These are phyloP conservation scores for Acanthamoeba divionensis DNA, from an alignment of 208 protist genomes.

Conservation along the genomic window DNA sequence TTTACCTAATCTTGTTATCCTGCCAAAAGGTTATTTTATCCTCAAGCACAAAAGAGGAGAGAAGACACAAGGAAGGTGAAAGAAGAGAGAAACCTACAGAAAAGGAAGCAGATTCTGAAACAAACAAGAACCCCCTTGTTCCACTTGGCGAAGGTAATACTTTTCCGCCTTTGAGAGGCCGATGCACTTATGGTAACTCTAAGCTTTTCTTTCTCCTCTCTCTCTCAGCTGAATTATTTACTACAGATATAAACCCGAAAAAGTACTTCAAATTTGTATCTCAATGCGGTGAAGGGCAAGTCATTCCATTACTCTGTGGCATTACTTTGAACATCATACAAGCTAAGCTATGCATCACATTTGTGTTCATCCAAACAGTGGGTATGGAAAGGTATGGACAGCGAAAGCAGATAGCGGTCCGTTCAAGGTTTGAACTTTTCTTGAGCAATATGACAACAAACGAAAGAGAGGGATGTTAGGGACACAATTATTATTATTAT, in stretches of 20 bases:
- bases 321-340: neutral
- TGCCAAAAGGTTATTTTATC: neutral
- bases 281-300: neutral
- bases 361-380: neutral
- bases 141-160: neutral
- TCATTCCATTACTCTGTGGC: neutral
- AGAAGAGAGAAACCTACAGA: neutral
- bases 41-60: neutral
- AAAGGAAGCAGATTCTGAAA: neutral
- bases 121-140: neutral
- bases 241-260: neutral
- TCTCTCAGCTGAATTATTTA: neutral
- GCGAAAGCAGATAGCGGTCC: neutral
- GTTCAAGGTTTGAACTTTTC: neutral
- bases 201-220: no score
- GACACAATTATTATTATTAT: neutral
- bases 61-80: neutral
- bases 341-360: neutral
- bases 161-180: neutral
- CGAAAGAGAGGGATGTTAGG: neutral
- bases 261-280: conserved; percentile 36
- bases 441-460: neutral
- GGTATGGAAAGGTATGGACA: conserved; percentile 17
- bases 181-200: neutral
- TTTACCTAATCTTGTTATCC: neutral